phyloP scores from a whole-genome alignment of 371 early-diverging fungal species.

The Chytridiales sp. region DNA sequence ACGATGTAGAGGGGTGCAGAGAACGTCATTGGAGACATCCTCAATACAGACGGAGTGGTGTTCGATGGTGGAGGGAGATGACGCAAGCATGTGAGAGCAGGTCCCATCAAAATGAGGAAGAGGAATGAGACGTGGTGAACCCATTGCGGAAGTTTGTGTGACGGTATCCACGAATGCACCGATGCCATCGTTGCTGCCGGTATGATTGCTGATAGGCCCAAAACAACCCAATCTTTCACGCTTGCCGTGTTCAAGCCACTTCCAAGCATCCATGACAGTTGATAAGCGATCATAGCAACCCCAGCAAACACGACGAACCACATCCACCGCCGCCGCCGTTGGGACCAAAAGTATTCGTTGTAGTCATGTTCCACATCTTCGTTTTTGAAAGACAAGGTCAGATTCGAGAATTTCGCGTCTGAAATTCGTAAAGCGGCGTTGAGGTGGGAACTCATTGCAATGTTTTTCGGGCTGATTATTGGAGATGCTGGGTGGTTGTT shows the following conservation, averaged over 20 bases:
- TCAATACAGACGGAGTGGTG: conserved; percentile 4
- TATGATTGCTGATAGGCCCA: conserved; percentile 27
- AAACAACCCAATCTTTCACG: conserved; percentile 24
- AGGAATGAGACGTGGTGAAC: conserved; percentile 32
- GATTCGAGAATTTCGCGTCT: conserved; percentile 27
- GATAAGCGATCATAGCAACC: conserved; percentile 15
- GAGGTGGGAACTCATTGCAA: conserved; percentile 34
- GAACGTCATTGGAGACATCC: conserved; percentile 20
- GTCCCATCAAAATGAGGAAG: conserved; percentile 30
- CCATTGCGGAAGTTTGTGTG: conserved; percentile 16
- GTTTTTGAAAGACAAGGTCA: conserved; percentile 40
- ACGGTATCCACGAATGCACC: conserved; percentile 7
- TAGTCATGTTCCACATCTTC: conserved; percentile 38
- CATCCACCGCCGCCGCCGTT: conserved; percentile 31
- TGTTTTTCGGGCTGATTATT: conserved; percentile 6
- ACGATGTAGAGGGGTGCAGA: conserved; percentile 45
- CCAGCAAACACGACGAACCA: conserved; percentile 30
- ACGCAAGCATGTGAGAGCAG: conserved; percentile 31
- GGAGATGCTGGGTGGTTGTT: background rate
- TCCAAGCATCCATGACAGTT: conserved; percentile 22
- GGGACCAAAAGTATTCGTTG: conserved; percentile 39
- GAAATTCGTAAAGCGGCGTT: conserved; percentile 26
- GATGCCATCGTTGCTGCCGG: conserved; percentile 23
- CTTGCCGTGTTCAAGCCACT: conserved; percentile 7
- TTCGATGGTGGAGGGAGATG: conserved; percentile 19